These are phyloP conservation scores for Microbotryum intermedium DNA, from an alignment of 1,284 basidiomycete species.

Conservation along the genomic window DNA sequence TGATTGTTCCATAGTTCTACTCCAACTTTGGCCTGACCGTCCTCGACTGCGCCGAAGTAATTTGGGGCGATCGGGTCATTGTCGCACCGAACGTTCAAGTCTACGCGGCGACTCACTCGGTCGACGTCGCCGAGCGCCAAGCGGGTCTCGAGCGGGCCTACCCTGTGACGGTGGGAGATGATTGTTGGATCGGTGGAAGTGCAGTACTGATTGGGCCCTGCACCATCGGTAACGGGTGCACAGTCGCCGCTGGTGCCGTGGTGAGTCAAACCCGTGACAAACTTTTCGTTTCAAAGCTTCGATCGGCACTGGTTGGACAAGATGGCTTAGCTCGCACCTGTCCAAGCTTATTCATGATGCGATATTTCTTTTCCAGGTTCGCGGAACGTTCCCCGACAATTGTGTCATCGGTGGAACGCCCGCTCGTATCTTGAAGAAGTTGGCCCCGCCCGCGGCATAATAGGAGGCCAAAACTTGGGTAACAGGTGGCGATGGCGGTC, in stretches of 20 bases:
- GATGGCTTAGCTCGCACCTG: neutral
- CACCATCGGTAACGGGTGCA: constrained; percentile 17
- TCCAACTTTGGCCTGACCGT: constrained; percentile 27
- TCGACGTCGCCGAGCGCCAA: constrained; percentile 21
- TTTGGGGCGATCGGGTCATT: constrained; percentile 19
- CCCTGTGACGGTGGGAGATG: constrained; percentile 31
- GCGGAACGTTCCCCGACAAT: constrained; percentile 19
- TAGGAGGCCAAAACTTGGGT: too few relatives aligned
- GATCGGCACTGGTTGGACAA: neutral
- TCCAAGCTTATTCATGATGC: too few relatives aligned
- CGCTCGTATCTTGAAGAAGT: constrained; percentile 15
- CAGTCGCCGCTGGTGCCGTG: constrained; percentile 23
- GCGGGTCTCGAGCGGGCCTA: constrained; percentile 32
- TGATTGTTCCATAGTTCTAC: constrained; percentile 12
- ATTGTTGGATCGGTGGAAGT: constrained; percentile 30
- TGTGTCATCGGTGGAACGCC: constrained; percentile 20
- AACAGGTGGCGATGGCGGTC: too few relatives aligned
- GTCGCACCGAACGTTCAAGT: constrained; percentile 29
- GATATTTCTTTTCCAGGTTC: constrained; percentile 8
- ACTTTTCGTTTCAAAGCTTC: too few relatives aligned
- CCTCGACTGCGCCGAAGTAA: constrained; percentile 18
- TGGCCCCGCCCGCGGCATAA: neutral
- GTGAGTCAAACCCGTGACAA: neutral
- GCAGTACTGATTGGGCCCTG: constrained; percentile 22
- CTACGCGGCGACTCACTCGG: constrained; percentile 29